Evolutionary conservation across 2,329 filamentous ascomycete genomes (phyloP).

Genomic region (Aspergillus costaricaensis): DNA sequence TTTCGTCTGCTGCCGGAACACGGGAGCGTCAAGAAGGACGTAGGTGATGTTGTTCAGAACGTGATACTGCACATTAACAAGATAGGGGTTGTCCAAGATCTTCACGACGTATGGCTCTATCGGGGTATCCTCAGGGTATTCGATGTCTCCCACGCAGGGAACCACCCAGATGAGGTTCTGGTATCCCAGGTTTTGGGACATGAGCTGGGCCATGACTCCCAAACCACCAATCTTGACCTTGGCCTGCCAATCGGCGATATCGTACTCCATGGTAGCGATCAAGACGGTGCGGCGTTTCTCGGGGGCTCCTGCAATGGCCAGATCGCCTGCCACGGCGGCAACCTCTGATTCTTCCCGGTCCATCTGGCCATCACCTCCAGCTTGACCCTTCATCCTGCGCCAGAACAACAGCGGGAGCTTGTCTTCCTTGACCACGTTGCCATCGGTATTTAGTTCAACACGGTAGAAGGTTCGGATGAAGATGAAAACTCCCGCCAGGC

Average conservation of each 20-base stretch:
- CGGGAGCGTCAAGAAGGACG: slow-evolving; percentile 65
- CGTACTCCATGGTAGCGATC: slow-evolving; percentile 71
- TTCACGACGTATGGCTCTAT: slow-evolving; percentile 63
- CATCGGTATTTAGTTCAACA: slow-evolving; percentile 62
- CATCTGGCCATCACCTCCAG: slow-evolving; percentile 35
- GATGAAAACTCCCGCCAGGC: slow-evolving; percentile 51
- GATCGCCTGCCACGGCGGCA: not conserved
- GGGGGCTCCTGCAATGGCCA: slow-evolving; percentile 26
- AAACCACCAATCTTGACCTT: slow-evolving; percentile 71
- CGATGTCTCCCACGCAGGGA: slow-evolving; percentile 62
- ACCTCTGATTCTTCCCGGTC: slow-evolving; percentile 16
- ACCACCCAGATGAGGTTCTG: slow-evolving; percentile 66
- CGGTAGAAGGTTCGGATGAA: slow-evolving; percentile 64
- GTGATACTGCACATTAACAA: slow-evolving; percentile 65
- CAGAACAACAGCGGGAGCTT: slow-evolving; percentile 2
- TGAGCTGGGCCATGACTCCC: slow-evolving; percentile 69
- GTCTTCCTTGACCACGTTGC: slow-evolving; percentile 28
- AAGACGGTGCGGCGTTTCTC: slow-evolving; percentile 55
- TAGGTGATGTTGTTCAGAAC: slow-evolving; percentile 65
- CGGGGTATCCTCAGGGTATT: slow-evolving; percentile 60
- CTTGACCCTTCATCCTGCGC: not conserved
- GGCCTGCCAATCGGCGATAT: slow-evolving; percentile 68
- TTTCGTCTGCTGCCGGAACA: slow-evolving; percentile 65
- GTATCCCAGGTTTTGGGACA: slow-evolving; percentile 65
- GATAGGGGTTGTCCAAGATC: slow-evolving; percentile 61